phyloP scores from a whole-genome alignment of 176 grass and related monocot species.

The Eremochloa ophiuroides region DNA sequence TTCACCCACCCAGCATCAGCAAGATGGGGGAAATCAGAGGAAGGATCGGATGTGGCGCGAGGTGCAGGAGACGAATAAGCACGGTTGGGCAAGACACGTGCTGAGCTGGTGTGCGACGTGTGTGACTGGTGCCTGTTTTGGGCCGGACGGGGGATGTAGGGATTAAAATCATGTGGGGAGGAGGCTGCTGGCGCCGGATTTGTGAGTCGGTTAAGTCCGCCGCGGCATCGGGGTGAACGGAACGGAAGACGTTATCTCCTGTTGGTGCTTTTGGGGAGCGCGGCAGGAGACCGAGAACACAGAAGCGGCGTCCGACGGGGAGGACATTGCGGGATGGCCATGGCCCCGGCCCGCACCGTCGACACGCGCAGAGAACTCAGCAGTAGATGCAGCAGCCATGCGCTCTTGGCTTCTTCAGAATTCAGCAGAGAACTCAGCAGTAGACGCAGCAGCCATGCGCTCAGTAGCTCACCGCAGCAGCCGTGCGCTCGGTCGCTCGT shows the following conservation, averaged over 20 bases:
- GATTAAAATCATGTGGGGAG: not conserved
- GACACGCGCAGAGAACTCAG: too few relatives aligned
- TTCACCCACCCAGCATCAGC: not conserved
- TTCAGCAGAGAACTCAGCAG: too few relatives aligned
- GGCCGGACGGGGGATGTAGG: not conserved
- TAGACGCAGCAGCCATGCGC: too few relatives aligned
- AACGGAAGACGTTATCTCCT: not conserved
- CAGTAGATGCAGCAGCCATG: too few relatives aligned
- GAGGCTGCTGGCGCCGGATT: not conserved
- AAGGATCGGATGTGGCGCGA: not conserved
- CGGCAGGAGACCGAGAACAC: too few relatives aligned
- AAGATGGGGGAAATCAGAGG: not conserved
- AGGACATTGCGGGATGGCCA: too few relatives aligned
- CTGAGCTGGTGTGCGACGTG: fast-evolving
- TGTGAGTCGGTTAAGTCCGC: conserved; percentile 30
- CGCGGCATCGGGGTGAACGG: not conserved
- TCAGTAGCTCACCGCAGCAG: too few relatives aligned
- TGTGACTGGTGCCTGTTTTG: too few relatives aligned
- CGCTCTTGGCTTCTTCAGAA: too few relatives aligned
- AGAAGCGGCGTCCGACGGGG: too few relatives aligned
- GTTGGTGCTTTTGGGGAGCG: not conserved
- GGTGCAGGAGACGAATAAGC: not conserved
- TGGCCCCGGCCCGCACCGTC: too few relatives aligned
- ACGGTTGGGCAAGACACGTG: not conserved
- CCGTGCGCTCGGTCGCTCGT: too few relatives aligned